A percentile compares a stretch with the other conserved stretches of the same genome.
Evolutionary conservation across 441 rosid genomes (phyloP).

Genomic region (Adansonia rubrostipa): DNA sequence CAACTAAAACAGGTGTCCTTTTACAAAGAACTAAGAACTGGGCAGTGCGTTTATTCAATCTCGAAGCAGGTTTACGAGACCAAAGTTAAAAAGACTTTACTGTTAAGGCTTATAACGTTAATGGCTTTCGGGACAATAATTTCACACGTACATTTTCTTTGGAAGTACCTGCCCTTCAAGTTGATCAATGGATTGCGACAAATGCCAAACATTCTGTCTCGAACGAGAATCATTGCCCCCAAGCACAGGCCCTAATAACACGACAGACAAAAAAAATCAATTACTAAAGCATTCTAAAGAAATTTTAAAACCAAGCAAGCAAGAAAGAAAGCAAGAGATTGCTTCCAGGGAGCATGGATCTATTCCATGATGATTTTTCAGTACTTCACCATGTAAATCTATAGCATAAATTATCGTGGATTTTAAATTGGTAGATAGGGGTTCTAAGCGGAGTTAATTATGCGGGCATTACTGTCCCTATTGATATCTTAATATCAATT

Average conservation of each 20-base stretch:
- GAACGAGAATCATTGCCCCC: slow-evolving; percentile 52
- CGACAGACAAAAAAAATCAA: slow-evolving; percentile 9
- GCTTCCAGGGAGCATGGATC: background rate
- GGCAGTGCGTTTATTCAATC: slow-evolving; percentile 37
- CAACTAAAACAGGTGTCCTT: slow-evolving; percentile 30
- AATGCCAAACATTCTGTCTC: slow-evolving; percentile 19
- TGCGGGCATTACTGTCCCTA: background rate
- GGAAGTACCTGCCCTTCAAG: slow-evolving; percentile 26
- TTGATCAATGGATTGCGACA: slow-evolving; percentile 30
- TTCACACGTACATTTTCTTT: slow-evolving; percentile 19
- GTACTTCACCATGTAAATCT: background rate
- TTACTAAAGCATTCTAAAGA: slow-evolving; percentile 17
- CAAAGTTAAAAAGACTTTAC: slow-evolving; percentile 15
- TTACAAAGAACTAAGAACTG: slow-evolving; percentile 26
- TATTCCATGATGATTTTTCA: background rate
- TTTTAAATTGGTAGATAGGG: background rate
- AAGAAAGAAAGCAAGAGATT: background rate
- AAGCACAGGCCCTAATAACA: slow-evolving; percentile 56
- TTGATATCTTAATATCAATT: background rate
- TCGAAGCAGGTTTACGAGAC: slow-evolving; percentile 24
- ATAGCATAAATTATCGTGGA: background rate
- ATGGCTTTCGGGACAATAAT: slow-evolving; percentile 26
- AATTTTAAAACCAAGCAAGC: background rate
- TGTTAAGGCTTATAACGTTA: slow-evolving; percentile 22
- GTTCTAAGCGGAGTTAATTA: background rate